Base-by-base conservation (phyloP, 306 rosid species). In the Cicer bijugum region DNA sequence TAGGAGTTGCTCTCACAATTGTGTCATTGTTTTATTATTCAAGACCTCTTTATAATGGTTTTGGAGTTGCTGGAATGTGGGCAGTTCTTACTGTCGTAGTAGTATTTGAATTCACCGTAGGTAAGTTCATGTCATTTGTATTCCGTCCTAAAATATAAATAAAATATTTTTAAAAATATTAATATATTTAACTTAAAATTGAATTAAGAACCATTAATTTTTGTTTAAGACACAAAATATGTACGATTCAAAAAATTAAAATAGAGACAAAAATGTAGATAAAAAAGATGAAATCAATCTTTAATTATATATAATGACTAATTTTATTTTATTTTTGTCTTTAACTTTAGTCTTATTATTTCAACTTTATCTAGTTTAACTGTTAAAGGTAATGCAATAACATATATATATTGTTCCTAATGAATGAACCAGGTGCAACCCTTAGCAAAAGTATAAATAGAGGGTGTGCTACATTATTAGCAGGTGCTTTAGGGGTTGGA, bases 1-100 rank as follows among this genome's bases (percentile, higher is more conserved):
- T 94, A 33, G 97, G 96, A 50, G 11, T 94, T 37, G 95, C 99
- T 82, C 92, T 94, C 72, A 87, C 99, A 20, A 67, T 94, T 45
- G 97, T 91, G 1, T 94, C 99, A 28, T 78, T 88, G 61, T 16
- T 91, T 16, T 94, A 94, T 79, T 88, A 88, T 42, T 87, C 83
- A 60, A 91, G 85, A 68, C 89, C 89, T 75, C 91, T 94, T 40
- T 94, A 88, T 61, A 85, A 90, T 68, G 93, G 96, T 57, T 85
- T 94, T 33, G 99, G 97, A 20, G 86, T 82, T 46, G 78, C 97
- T 1, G 99, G 96, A 82, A 88, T 94, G 78, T 94, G 99, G 97
- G 97, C 97, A 10, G 92, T 94, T 11, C 83, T 94, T 2, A 94
- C 97, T 0, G 99, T 94, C 2, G 96, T 94, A 9, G 97, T 91